A percentile compares a stretch with the other conserved stretches of the same genome.
phyloP scores from a whole-genome alignment of 2,329 filamentous ascomycete species.

The Colletotrichum sp. region DNA sequence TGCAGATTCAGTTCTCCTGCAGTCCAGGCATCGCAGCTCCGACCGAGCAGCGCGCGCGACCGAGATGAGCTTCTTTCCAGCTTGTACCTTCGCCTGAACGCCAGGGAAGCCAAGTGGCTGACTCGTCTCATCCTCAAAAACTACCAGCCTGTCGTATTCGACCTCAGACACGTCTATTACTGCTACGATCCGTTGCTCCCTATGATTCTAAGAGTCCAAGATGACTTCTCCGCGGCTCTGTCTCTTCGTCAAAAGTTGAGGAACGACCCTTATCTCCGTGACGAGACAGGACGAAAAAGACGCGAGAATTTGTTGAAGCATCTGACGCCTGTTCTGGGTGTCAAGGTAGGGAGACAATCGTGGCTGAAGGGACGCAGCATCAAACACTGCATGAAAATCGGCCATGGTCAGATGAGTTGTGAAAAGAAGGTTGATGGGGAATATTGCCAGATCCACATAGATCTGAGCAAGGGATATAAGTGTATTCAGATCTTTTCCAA shows the following conservation, averaged over 20 bases:
- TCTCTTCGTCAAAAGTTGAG: slow-evolving; percentile 50
- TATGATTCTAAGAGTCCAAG: slow-evolving; percentile 71
- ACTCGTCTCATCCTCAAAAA: slow-evolving; percentile 81
- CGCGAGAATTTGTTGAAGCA: slow-evolving; percentile 30
- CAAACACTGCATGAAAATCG: slow-evolving; percentile 75
- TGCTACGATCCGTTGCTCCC: slow-evolving; percentile 75
- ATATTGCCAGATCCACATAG: slow-evolving; percentile 87
- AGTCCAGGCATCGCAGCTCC: slow-evolving; percentile 48
- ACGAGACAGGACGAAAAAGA: slow-evolving; percentile 15
- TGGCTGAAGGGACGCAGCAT: slow-evolving; percentile 74
- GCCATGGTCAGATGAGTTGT: slow-evolving; percentile 68
- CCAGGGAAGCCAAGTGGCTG: slow-evolving; percentile 85
- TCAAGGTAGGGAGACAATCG: slow-evolving; percentile 68
- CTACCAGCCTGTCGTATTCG: slow-evolving; percentile 70
- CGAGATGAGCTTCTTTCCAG: slow-evolving; percentile 52
- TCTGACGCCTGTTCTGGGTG: slow-evolving; percentile 60
- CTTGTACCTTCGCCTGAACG: slow-evolving; percentile 65
- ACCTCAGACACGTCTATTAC: slow-evolving; percentile 58
- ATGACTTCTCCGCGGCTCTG: slow-evolving; percentile 69
- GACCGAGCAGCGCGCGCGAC: slow-evolving; percentile 27
- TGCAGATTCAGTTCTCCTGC: slow-evolving; percentile 74
- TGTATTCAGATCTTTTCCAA: slow-evolving; percentile 88
- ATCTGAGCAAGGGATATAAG: slow-evolving; percentile 59
- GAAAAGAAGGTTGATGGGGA: slow-evolving; percentile 89
- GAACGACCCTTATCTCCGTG: slow-evolving; percentile 28